These are phyloP conservation scores for Colletotrichum abscissum DNA, from an alignment of 2,329 filamentous ascomycete species.

Conservation along the genomic window DNA sequence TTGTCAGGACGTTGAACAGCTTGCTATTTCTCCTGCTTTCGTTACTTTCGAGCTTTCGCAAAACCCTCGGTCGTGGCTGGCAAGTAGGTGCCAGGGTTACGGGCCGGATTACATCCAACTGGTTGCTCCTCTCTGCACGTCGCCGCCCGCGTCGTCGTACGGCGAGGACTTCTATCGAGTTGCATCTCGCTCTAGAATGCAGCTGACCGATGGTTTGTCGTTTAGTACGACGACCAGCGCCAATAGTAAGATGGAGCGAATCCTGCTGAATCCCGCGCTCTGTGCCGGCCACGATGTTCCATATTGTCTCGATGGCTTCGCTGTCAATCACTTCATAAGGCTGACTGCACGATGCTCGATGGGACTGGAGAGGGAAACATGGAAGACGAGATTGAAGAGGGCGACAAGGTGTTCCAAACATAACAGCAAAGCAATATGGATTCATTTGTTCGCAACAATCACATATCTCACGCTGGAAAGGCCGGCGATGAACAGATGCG, in stretches of 20 bases:
- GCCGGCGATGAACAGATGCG: conserved; percentile 30
- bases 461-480: conserved; percentile 14
- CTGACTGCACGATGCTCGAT: conserved; percentile 21
- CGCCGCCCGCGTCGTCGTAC: conserved; percentile 32
- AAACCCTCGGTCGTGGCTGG: conserved; percentile 7
- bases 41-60: neutral
- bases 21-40: neutral
- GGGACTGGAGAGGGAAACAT: neutral
- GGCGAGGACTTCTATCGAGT: conserved; percentile 25
- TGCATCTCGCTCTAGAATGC: conserved; percentile 18
- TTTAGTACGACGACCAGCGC: neutral
- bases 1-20: neutral
- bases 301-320: conserved; percentile 14
- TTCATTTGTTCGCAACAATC: conserved; percentile 23
- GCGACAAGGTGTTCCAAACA: conserved; percentile 16
- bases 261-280: neutral
- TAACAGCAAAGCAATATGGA: conserved; percentile 8
- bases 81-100: conserved; percentile 16
- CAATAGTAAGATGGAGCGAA: conserved; percentile 18
- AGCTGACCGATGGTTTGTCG: conserved; percentile 21
- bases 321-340: conserved; percentile 22
- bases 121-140: conserved; percentile 18
- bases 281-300: conserved; percentile 11
- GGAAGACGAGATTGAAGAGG: neutral
- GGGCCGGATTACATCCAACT: conserved; percentile 26